Base-by-base conservation (phyloP, 208 protist species). In the Tritrichomonas foetus region DNA sequence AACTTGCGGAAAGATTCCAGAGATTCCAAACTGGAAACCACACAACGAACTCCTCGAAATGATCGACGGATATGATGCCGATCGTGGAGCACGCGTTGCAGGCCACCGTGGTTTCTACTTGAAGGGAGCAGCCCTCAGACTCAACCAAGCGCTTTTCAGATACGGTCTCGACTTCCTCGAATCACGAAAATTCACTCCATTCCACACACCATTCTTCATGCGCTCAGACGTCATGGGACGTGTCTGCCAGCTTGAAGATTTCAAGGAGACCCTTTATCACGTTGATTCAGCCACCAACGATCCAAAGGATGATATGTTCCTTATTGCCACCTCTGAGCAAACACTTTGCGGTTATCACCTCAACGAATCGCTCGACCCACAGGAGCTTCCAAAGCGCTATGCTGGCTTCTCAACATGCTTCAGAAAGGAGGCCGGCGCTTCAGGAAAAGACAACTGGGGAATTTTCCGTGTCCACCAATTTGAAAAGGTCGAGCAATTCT, bases 301-400 rank as follows among this genome's bases (percentile, higher is more conserved):
- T 50, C 64, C 64, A 57, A 53, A 57, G 8, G 74, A 93, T 39
- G 98, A 99, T 72, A 99, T 99, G 97, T 99, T 99, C 96, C 97
- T 99, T 25, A 99, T 99, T 96, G 99, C 99, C 57, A 99, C 99
- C 57, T 98, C 98, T 93, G 99, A 99, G 96, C 99, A 99, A 95
- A 98, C 99, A 74, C 98, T 99, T 93, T 98, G 97, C 94, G 98
- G 98, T 20, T 99, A 97, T 95, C 98, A 99, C 96, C 95, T 95
- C 3, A 96, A 97, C 80, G 97, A 98, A 94, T 98, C 97, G 97
- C 97, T 99, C 78, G 96, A 97, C 22, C 96, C 97, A 61, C 95
- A 95, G 89, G 92, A 95, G 16, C 94, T 98, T n/a, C 96, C 96
- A 50, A 94, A 94, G 53, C 89, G 80, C 14, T 99, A 99, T 96